Evolutionary conservation across 257 asterid species (phyloP).

Genomic region (Nemophila menziesii): DNA sequence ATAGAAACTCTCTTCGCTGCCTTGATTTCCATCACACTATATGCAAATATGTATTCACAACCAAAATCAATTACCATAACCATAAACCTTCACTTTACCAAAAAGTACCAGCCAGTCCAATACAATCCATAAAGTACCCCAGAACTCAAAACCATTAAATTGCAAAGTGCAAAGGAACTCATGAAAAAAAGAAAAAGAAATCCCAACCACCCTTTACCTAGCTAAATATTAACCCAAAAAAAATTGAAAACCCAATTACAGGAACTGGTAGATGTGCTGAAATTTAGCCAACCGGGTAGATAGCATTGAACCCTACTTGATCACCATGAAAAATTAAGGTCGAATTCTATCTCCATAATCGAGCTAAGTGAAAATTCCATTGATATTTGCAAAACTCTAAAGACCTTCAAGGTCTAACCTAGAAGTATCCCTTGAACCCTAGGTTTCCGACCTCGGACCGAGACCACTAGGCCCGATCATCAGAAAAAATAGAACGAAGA

Average conservation of each 20-base stretch:
- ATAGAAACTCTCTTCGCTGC: slow-evolving; percentile 12
- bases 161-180: no score
- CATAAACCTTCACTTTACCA: no score
- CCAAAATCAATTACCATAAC: slow-evolving; percentile 4
- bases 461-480: not conserved
- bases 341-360: not conserved
- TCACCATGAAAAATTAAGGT: not conserved
- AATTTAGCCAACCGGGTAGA: no score
- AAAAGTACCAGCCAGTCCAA: no score
- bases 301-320: not conserved
- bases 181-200: no score
- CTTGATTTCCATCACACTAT: slow-evolving; percentile 18
- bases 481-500: not conserved
- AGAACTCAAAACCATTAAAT: not conserved
- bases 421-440: no score
- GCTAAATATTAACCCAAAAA: no score
- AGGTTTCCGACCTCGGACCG: no score
- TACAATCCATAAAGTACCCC: no score
- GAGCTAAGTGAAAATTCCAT: not conserved
- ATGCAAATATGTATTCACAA: not conserved
- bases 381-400: not conserved
- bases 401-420: no score
- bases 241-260: no score
- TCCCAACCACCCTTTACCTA: not conserved
- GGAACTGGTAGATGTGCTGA: no score